Evolutionary conservation across 1,284 basidiomycete species (phyloP), one percentile per base, ranked within the genome.

Genomic region (Ustilago hordei): DNA sequence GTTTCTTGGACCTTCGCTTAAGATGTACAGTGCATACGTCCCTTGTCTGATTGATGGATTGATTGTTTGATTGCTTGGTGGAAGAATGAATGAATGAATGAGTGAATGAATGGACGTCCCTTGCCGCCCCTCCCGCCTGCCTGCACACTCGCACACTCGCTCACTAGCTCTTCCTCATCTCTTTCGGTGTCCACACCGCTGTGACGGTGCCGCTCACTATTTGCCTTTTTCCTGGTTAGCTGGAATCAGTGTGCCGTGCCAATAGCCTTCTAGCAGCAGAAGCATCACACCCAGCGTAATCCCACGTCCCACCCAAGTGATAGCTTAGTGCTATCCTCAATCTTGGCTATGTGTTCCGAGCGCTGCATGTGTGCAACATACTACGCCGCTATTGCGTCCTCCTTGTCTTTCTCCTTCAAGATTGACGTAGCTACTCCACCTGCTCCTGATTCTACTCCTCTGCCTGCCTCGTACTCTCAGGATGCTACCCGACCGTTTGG

Each of bases 221-320:
- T 34, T 45, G 11, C 5, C 17, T 43, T 17, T n/a, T 55, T 19
- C 38, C 54, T 2, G 15, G 54, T 23, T 23, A 28, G 19, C 36
- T 19, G 54, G 36, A 38, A 23, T 11, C 19, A 13, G 12, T 8
- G 36, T 41, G 54, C 54, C 32, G 1, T 45, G 19, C 8, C 23
- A 34, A 57, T 35, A 28, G 55, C 23, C 41, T 57, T 57, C 41
- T 57, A 39, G 55, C 43, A 57, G 55, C 55, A 32, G 55, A 57
- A 57, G 55, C 55, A 32, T 50, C 48, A 19, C n/a, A 36, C n/a
- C 32, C 15, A 17, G 23, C 17, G 6, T 15, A 12, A 41, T 2
- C 39, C 39, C 6, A 41, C 39, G 23, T 41, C 41, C 32, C 41
- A 57, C 55, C 55, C 55, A 57, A 45, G 39, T 45, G 38, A 57